Evolutionary conservation across 345 rosid species (phyloP), one percentile per base, ranked within the genome.

Genomic region (Arabidopsis suecica): DNA sequence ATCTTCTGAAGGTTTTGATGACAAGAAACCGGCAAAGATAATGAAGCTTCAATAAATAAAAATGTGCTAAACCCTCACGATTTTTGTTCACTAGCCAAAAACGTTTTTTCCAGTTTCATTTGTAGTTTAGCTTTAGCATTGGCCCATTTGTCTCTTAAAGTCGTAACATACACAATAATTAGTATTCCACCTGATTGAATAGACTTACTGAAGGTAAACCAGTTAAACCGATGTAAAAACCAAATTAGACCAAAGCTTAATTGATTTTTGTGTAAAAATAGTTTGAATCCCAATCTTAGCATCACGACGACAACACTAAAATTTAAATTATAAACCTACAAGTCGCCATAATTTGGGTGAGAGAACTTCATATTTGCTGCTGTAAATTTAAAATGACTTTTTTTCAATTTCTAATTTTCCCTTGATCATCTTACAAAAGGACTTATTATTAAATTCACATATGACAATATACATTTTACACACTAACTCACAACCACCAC

Each of bases 21-120:
- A 81, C 12, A 83, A 64, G 65, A 84, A 71, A 72, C 54, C 48
- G 7, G 78, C 86, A 36, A 92, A 93, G 88, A 82, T 81, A 71
- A 71, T 69, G 84, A 90, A 84, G 85, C 64, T 90, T 73, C 82
- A 72, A 34, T 88, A 70, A 69, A 5, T 12, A 44, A 41, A 18
- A 13, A 20, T 57, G 36, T 54, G 28, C n/a, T 10, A 28, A 48
- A 7, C 28, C 13, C 6, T 41, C n/a, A 5, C 2, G 32, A 73
- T 44, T 18, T 18, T 32, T 42, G 36, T 54, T 65, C 9, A 20
- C 28, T 47, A 23, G 44, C 38, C 49, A 59, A 14, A 5, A 61
- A 33, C 14, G 30, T 48, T 28, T 28, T 56, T 28, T 13, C 12
- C 38, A 3, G 7, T 6, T 16, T 53, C 7, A 45, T 58, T 22